phyloP scores from a whole-genome alignment of 768 basidiomycete species.

The Lentinus tigrinus region DNA sequence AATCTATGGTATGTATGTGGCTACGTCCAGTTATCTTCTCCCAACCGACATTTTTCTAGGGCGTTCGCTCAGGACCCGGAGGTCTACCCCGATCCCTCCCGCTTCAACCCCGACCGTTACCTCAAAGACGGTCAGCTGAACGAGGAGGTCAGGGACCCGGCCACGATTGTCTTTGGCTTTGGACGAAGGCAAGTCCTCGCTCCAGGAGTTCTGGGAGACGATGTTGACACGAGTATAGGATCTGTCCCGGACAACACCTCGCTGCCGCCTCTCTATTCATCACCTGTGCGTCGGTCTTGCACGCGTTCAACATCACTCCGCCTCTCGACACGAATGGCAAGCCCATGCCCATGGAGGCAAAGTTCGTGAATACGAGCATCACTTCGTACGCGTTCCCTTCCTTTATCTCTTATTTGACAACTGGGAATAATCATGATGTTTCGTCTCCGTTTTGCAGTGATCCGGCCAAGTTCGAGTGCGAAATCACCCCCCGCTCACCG shows the following conservation, averaged over 20 bases:
- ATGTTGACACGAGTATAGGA: not conserved
- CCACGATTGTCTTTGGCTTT: not conserved
- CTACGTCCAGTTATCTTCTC: not conserved
- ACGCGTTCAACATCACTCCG: not conserved
- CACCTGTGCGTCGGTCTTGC: not conserved
- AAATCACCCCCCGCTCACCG: slow-evolving; percentile 5
- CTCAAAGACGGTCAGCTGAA: not conserved
- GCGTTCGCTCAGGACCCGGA: not conserved
- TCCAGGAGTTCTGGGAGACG: not conserved
- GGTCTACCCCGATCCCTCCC: slow-evolving; percentile 1
- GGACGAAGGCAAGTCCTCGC: not conserved
- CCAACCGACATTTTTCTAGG: not conserved
- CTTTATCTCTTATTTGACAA: too few relatives aligned
- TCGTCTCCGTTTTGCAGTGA: not conserved
- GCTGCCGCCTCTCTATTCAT: not conserved
- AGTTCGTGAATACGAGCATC: not conserved
- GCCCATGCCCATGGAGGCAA: not conserved
- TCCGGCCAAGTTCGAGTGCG: slow-evolving; percentile 3
- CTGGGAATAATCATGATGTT: not conserved
- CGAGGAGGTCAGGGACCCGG: not conserved
- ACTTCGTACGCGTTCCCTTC: not conserved
- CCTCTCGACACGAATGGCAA: not conserved
- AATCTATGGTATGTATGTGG: slow-evolving; percentile 21
- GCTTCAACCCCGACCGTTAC: slow-evolving; percentile 7
- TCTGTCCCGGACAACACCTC: not conserved